Evolutionary conservation across 2,329 filamentous ascomycete genomes (phyloP), one percentile per base, ranked within the genome.

Genomic region (Cordyceps fumosorosea): DNA sequence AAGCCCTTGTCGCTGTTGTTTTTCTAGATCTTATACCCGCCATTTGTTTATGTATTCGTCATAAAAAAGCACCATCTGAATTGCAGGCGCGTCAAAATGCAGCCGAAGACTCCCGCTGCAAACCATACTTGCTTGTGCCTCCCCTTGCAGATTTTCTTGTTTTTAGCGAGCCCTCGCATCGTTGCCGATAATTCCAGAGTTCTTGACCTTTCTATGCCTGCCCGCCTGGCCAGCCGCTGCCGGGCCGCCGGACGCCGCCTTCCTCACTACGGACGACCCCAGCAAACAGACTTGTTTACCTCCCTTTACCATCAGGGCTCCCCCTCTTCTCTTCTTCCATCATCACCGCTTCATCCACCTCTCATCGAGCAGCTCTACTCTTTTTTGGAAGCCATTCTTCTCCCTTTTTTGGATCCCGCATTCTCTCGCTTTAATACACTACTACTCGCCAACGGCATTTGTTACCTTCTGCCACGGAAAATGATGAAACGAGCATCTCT

Each of bases 1-100:
- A 81, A 80, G 68, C 75, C 83, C 67, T 68, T 89, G 68, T 81
- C 81, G 54, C 71, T 90, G 69, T 71, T 90, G 24, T 90, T 90
- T 74, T 90, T 84, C 69, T 90, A 75, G 67, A 34, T 42, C 34
- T 53, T 55, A 68, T 69, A 68, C 70, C 68, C 70, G 34, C 40
- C 8, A 11, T 40, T 7, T n/a, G 16, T 32, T 7, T 12, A 11
- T 16, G 24, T 26, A 50, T 1, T 10, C 11, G 34, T 37, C 34
- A 37, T 12, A 37, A 37, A 37, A 37, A 37, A 12, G 34, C 34
- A 12, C 11, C 44, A 47, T 6, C 44, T 8, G 44, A 29, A 32
- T 52, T 11, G 20, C 32, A 45, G 34, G 22, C 34, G 20, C 26
- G 18, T 45, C 37, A 18, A n/a, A 5, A 16, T 44, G 18, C 12